Conservation (phyloP, 345 rosid genomes). For the Eucalyptus pumila region DNA sequence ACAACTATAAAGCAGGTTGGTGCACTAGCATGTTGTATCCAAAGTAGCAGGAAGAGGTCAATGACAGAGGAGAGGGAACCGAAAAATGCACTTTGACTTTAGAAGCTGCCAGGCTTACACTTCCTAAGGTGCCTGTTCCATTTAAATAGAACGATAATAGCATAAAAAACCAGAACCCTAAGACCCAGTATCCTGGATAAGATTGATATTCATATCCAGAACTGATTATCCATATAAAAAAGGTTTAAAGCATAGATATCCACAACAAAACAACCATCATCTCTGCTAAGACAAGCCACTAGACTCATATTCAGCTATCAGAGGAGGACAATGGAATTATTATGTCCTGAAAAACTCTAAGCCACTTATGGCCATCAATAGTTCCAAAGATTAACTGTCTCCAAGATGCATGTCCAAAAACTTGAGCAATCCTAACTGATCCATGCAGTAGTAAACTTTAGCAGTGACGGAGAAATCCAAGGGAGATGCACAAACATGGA, state of each 20-base stretch:
- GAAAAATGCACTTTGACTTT: background rate
- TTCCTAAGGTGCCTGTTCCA: background rate
- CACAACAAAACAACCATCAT: background rate
- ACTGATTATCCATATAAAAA: background rate
- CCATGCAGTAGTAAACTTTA: background rate
- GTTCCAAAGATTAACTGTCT: background rate
- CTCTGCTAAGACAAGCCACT: background rate
- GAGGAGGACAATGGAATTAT: background rate
- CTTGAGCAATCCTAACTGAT: background rate
- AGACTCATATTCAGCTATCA: background rate
- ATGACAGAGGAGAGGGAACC: background rate
- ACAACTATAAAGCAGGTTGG: background rate
- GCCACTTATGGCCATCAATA: background rate
- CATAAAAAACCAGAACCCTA: background rate
- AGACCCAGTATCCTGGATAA: background rate
- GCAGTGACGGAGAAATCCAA: background rate
- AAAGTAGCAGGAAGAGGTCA: background rate
- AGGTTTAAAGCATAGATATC: background rate
- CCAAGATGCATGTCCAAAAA: background rate
- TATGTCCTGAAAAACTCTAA: background rate
- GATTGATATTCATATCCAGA: background rate
- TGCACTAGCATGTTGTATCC: background rate
- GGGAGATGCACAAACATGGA: background rate
- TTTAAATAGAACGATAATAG: background rate
- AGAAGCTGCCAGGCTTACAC: background rate